Evolutionary conservation across 805 yeast species (phyloP).

Genomic region (Teunomyces stri): DNA sequence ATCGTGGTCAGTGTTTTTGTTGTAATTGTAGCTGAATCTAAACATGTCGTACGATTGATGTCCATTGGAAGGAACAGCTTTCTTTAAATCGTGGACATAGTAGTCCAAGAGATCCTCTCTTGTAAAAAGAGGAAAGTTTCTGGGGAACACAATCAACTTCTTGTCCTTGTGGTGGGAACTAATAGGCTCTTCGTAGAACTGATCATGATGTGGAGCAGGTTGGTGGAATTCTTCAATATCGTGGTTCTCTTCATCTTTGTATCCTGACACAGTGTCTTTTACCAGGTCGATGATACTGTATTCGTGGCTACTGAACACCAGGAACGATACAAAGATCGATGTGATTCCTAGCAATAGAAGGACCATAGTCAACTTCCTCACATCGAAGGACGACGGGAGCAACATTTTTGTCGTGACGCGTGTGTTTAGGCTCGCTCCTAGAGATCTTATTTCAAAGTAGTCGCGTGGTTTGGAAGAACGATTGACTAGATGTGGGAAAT

Average conservation of each 20-base stretch:
- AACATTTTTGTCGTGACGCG: background rate
- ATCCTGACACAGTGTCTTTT: background rate
- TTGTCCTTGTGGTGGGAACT: slow-evolving; percentile 2
- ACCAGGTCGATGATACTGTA: slow-evolving; percentile 1
- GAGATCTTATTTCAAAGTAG: background rate
- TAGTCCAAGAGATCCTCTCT: background rate
- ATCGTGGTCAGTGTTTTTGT: background rate
- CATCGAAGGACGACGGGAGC: background rate
- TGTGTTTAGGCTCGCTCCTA: too few relatives aligned
- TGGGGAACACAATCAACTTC: slow-evolving; percentile 2
- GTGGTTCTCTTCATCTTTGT: background rate
- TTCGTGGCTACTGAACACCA: background rate
- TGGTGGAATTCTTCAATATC: background rate
- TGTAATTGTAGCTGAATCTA: slow-evolving; percentile 1
- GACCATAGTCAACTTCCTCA: background rate
- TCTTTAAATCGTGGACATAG: slow-evolving; percentile 2
- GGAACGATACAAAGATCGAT: background rate
- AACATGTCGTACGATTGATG: background rate
- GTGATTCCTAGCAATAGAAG: background rate
- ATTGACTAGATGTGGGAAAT: too few relatives aligned
- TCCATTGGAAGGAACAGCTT: background rate
- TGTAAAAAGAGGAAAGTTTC: background rate
- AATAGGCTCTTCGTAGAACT: background rate
- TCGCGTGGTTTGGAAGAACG: background rate
- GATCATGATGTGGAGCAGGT: background rate